A percentile compares a stretch with the other conserved stretches of the same genome.
These are phyloP conservation scores for Reutealis trisperma DNA, from an alignment of 345 rosid genomes.

Conservation along the genomic window DNA sequence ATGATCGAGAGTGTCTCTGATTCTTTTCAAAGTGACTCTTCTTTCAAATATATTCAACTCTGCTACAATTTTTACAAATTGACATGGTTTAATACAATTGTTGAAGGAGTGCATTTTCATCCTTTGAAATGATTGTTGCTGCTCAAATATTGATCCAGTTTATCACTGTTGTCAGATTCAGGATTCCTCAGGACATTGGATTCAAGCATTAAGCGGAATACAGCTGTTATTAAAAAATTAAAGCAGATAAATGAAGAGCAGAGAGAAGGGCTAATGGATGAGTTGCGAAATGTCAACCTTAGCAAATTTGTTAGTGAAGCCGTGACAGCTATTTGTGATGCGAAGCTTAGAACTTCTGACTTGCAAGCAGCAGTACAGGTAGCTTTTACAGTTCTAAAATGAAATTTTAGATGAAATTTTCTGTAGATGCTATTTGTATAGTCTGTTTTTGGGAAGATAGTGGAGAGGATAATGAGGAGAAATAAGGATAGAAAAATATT, in stretches of 20 bases:
- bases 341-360: slow-evolving; percentile 88
- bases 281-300: slow-evolving; percentile 71
- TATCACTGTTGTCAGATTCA: slow-evolving; percentile 52
- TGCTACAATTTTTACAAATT: not conserved
- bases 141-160: slow-evolving; percentile 29
- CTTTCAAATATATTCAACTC: not conserved
- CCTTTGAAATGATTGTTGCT: slow-evolving; percentile 17
- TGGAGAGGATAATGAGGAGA: no score
- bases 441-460: no score
- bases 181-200: slow-evolving; percentile 89
- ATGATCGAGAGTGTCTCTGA: not conserved
- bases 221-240: slow-evolving; percentile 89
- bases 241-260: slow-evolving; percentile 94
- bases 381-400: slow-evolving; percentile 20
- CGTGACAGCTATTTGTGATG: slow-evolving; percentile 92
- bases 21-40: not conserved
- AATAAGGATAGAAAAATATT: no score
- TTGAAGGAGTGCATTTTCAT: not conserved
- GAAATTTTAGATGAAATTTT: not conserved
- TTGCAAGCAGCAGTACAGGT: slow-evolving; percentile 98
- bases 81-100: not conserved
- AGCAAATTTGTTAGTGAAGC: slow-evolving; percentile 98
- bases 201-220: slow-evolving; percentile 91
- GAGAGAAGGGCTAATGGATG: slow-evolving; percentile 89
- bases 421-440: not conserved